Evolutionary conservation across 768 basidiomycete species (phyloP).

Genomic region (Lactarius vividus): DNA sequence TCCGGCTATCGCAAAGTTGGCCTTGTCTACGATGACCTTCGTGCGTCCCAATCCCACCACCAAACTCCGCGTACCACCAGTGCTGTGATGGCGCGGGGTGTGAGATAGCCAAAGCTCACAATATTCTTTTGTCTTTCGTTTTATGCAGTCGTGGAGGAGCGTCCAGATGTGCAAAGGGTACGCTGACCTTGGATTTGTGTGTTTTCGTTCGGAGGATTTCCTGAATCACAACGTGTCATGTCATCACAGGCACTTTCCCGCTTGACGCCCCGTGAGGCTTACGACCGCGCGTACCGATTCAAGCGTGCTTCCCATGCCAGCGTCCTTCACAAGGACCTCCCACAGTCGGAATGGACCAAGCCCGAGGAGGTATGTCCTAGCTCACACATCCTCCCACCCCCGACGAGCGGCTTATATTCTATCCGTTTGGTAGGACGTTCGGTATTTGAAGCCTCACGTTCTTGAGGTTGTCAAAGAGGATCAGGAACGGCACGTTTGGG

Average conservation of each 20-base stretch:
- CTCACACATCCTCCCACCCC: neutral
- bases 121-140: constrained; percentile 17
- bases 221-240: neutral
- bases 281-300: constrained; percentile 89
- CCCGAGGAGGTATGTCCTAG: constrained; percentile 62
- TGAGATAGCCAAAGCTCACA: constrained; percentile 6
- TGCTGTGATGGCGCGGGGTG: constrained; percentile 7
- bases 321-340: constrained; percentile 73
- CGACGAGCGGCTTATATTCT: neutral
- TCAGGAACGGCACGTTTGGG: constrained; percentile 76
- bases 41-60: constrained; percentile 47
- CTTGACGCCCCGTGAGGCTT: constrained; percentile 72
- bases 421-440: constrained; percentile 61
- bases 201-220: neutral
- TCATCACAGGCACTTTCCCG: constrained; percentile 73
- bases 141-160: constrained; percentile 70
- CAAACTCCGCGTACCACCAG: constrained; percentile 12
- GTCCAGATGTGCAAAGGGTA: constrained; percentile 74
- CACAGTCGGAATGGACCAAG: constrained; percentile 78
- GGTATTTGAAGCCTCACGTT: constrained; percentile 84
- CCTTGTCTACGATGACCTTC: constrained; percentile 91
- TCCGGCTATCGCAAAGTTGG: constrained; percentile 86
- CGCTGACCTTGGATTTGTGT: constrained; percentile 27
- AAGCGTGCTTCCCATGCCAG: constrained; percentile 80
- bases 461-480: constrained; percentile 70